These are phyloP conservation scores for Penicilliopsis zonata DNA, from an alignment of 495 filamentous ascomycete species.

Conservation along the genomic window DNA sequence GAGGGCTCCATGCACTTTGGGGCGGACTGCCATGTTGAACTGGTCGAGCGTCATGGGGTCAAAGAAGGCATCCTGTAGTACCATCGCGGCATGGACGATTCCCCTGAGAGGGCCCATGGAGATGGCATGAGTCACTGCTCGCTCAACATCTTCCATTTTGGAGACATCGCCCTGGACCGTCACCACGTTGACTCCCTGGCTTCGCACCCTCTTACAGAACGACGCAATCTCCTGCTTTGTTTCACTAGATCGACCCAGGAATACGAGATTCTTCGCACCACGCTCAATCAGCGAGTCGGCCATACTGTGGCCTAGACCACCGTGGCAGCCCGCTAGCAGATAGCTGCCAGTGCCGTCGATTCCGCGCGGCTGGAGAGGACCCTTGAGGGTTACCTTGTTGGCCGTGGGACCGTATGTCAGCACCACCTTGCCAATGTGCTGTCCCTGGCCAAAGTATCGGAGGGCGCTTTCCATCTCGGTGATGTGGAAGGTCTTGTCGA, in stretches of 20 bases:
- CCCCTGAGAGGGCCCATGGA: background rate
- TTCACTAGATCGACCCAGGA: slow-evolving; percentile 19
- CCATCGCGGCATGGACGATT: background rate
- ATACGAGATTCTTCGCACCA: slow-evolving; percentile 25
- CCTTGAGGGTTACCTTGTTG: background rate
- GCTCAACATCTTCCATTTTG: background rate
- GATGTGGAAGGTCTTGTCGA: slow-evolving; percentile 14
- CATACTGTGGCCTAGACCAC: slow-evolving; percentile 21
- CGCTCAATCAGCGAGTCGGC: slow-evolving; percentile 19
- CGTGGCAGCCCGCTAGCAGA: slow-evolving; percentile 21
- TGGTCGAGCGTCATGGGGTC: background rate
- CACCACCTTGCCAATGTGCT: slow-evolving; percentile 30
- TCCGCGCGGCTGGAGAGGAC: slow-evolving; percentile 7
- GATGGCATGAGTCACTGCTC: background rate
- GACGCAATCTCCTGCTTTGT: background rate
- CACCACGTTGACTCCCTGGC: background rate
- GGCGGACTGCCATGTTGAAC: background rate
- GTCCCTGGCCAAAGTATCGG: slow-evolving; percentile 24
- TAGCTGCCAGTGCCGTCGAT: slow-evolving; percentile 13
- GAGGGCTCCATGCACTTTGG: slow-evolving; percentile 13
- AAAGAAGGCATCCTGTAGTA: background rate
- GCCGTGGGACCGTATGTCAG: slow-evolving; percentile 9
- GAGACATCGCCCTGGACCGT: background rate
- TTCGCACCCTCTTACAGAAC: background rate
- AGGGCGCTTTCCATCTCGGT: slow-evolving; percentile 24